phyloP scores from a whole-genome alignment of 1,139 yeast genomes.

The Schizosaccharomyces versatilis region DNA sequence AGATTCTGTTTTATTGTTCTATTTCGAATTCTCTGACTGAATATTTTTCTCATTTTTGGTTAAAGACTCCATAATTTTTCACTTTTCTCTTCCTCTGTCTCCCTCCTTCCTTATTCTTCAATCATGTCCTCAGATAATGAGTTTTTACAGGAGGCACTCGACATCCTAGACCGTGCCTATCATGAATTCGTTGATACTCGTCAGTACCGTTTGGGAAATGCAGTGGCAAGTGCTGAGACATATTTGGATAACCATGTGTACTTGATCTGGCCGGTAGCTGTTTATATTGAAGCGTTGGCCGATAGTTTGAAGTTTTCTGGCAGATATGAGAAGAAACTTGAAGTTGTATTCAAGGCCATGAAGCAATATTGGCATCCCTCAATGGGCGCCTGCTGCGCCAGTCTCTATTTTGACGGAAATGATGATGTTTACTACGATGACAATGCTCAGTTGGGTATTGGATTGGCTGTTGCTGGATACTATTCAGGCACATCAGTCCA shows the following conservation, averaged over 20 bases:
- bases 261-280: not conserved
- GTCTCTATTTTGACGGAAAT: not conserved
- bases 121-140: not conserved
- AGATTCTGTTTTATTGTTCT: no score
- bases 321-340: not conserved
- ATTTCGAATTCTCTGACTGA: no score
- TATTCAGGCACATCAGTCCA: not conserved
- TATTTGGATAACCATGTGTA: not conserved
- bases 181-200: not conserved
- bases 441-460: slow-evolving; percentile 1
- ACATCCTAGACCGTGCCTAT: not conserved
- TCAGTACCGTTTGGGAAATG: not conserved
- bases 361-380: not conserved
- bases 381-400: not conserved
- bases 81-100: no score
- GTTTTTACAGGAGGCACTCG: not conserved
- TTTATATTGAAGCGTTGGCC: not conserved
- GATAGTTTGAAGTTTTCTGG: not conserved
- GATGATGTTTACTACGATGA: not conserved
- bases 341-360: not conserved
- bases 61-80: no score
- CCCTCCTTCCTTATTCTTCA: no score
- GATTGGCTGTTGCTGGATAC: not conserved
- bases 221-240: not conserved
- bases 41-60: no score